Evolutionary conservation across 129 eudicot species (phyloP), one percentile per base, ranked within the genome.

Genomic region (Kitagawia praeruptora): DNA sequence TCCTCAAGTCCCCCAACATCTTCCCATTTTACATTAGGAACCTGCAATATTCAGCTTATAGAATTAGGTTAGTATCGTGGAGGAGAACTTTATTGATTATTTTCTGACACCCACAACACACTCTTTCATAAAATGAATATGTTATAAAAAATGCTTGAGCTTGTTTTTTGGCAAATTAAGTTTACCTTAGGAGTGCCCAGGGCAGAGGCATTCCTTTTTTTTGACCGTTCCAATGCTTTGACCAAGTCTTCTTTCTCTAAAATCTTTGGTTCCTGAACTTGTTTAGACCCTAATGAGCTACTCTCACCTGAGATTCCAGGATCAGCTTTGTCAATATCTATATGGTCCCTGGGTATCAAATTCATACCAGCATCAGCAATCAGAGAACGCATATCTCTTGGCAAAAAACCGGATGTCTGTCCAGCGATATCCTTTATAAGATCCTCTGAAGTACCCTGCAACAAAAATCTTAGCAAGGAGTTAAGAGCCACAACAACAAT

Each of bases 1-100:
- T 95, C 97, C 89, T 95, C 98, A 79, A 95, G 93, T 76, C 98
- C 98, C 78, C 98, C 98, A 83, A 95, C 97, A 89, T 95, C 98
- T 64, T 95, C 98, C 98, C 98, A 95, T 82, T 92, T 92, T 63
- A 95, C 94, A 82, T 95, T 85, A 46, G 98, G 98, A 77, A 95
- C 96, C 98, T 95, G 77, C 70, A 86, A 27, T 51, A 77, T 70
- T 73, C 21, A 79, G 61, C 70, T n/a, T 37, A 31, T 37, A 7
- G 56, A 37, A 28, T 67, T 12, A 67, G 28, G 42, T 6, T 67
- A 31, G 19, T 31, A 67, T 67, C 73, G 1, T 31, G 41, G 41
- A 31, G 41, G 41, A 31, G 42, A 28, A 16, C 21, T 67, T 11
- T 28, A 67, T 14, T 34, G 41, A 67, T 14, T 15, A 67, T 67